Conservation (phyloP, 1,284 basidiomycete genomes). For the Pascua sp. region DNA sequence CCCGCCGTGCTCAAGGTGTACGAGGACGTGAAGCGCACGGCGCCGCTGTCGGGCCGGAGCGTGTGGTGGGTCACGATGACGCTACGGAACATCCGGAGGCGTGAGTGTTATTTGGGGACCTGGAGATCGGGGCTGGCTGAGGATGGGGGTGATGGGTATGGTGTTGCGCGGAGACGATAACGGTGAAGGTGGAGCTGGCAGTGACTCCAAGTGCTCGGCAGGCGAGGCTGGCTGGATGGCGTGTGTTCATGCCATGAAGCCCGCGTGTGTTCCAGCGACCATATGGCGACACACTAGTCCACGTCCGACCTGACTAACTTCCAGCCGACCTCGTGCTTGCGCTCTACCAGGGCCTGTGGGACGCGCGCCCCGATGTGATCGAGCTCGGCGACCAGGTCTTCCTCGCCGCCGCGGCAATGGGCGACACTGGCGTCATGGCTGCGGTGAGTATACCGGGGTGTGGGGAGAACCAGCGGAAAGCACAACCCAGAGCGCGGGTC, state of each 20-base stretch:
- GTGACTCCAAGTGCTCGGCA: no score
- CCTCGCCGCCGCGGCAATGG: conserved; percentile 27
- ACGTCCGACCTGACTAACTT: not conserved
- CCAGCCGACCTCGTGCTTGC: conserved; percentile 35
- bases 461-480: not conserved
- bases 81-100: conserved; percentile 28
- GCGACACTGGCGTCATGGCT: conserved; percentile 29
- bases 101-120: conserved; percentile 21
- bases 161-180: no score
- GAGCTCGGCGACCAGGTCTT: conserved; percentile 40
- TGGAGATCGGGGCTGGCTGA: no score
- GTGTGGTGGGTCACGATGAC: conserved; percentile 27
- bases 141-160: no score
- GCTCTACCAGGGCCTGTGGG: conserved; percentile 30
- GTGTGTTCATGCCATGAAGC: no score
- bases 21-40: conserved; percentile 25
- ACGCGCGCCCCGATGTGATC: conserved; percentile 18
- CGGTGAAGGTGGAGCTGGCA: no score
- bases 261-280: no score
- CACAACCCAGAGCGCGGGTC: not conserved
- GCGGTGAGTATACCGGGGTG: conserved; percentile 9
- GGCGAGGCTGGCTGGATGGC: no score
- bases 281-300: no score
- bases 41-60: conserved; percentile 24
- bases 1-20: conserved; percentile 22